Percentiles rank a stretch among this genome's conserved stretches.
Evolutionary conservation across 108 stramenopile genomes (phyloP).

Genomic region (Cylindrotheca fusiformis): DNA sequence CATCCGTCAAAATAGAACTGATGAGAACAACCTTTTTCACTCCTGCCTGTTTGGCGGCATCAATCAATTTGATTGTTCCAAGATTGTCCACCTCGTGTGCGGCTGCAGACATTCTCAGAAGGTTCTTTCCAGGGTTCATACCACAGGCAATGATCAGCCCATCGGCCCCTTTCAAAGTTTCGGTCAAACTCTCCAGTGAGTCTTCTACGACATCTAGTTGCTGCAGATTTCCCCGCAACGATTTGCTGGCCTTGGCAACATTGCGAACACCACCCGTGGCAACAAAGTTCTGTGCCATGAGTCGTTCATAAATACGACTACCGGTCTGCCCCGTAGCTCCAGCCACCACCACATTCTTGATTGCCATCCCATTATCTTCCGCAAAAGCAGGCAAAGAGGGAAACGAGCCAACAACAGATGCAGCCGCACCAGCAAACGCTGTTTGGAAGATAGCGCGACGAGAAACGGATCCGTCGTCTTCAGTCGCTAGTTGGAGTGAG

Average conservation of each 20-base stretch:
- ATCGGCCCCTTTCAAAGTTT: slow-evolving; percentile 51
- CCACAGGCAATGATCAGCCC: slow-evolving; percentile 74
- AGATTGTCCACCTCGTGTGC: slow-evolving; percentile 84
- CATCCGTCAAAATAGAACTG: slow-evolving; percentile 78
- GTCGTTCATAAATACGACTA: slow-evolving; percentile 65
- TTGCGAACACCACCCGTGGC: slow-evolving; percentile 77
- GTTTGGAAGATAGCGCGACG: no score
- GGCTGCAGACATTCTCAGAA: slow-evolving; percentile 69
- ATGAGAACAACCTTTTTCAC: slow-evolving; percentile 79
- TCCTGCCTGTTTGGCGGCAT: slow-evolving; percentile 74
- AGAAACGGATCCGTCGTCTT: no score
- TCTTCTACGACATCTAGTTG: slow-evolving; percentile 64
- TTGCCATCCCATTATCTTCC: no score
- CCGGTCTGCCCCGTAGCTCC: slow-evolving; percentile 87
- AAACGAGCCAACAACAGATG: no score
- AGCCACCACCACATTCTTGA: slow-evolving; percentile 63
- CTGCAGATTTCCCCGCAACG: slow-evolving; percentile 46
- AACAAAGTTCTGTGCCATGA: slow-evolving; percentile 32
- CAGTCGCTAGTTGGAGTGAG: no score
- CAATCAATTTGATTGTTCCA: slow-evolving; percentile 72
- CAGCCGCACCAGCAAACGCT: no score
- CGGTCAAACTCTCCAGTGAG: slow-evolving; percentile 44
- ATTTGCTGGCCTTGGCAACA: slow-evolving; percentile 62
- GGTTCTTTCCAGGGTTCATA: slow-evolving; percentile 70
- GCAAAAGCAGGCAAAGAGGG: no score